phyloP scores from a whole-genome alignment of 2,329 filamentous ascomycete species.

The Ceratocystis alfenasii region DNA sequence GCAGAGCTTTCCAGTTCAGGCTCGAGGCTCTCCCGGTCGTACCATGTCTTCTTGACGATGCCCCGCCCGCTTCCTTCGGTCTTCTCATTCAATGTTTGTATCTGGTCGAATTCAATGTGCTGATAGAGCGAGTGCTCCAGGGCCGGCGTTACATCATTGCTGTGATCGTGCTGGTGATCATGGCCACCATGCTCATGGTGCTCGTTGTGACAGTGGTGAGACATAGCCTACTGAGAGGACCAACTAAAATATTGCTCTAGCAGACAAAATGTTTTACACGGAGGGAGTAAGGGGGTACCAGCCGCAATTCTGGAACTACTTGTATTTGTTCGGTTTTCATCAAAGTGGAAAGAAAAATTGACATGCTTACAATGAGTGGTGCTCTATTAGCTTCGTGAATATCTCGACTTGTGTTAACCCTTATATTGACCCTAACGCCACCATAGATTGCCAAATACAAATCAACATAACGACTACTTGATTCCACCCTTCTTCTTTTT shows the following conservation, averaged over 20 bases:
- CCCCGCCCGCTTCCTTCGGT: conserved; percentile 54
- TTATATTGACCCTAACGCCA: conserved; percentile 8
- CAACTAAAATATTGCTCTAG: not conserved
- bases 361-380: too few relatives aligned
- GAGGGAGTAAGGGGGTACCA: too few relatives aligned
- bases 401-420: conserved; percentile 2
- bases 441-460: not conserved
- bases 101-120: conserved; percentile 77
- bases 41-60: conserved; percentile 85
- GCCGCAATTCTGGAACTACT: too few relatives aligned
- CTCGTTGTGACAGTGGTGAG: conserved; percentile 43
- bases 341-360: too few relatives aligned
- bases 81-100: conserved; percentile 76
- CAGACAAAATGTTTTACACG: not conserved
- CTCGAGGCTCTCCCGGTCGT: conserved; percentile 55
- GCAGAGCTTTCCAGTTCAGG: conserved; percentile 76
- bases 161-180: conserved; percentile 67
- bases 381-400: too few relatives aligned
- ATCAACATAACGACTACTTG: conserved; percentile 25
- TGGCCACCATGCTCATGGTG: conserved; percentile 38
- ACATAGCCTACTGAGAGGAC: conserved; percentile 27
- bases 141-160: conserved; percentile 82
- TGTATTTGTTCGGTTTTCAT: too few relatives aligned
- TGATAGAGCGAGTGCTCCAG: conserved; percentile 84
- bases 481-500: conserved; percentile 37